phyloP scores from a whole-genome alignment of 73 alveolate genomes.

The Paramecium bursaria region DNA sequence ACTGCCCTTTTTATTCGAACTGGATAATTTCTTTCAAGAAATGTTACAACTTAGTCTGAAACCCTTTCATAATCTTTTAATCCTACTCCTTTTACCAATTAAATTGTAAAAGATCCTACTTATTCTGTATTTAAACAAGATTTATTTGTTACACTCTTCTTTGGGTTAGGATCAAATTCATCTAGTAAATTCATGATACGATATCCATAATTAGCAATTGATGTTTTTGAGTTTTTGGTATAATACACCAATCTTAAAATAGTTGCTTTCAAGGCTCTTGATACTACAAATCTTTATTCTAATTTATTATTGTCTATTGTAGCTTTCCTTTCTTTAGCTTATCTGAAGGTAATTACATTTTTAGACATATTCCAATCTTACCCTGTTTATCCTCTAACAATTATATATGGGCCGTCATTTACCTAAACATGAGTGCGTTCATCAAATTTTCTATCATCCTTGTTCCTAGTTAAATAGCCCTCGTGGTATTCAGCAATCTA shows the following conservation, averaged over 20 bases:
- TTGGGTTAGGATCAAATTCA: constrained; percentile 64
- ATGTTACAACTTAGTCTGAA: constrained; percentile 73
- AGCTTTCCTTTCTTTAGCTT: constrained; percentile 59
- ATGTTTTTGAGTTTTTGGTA: constrained; percentile 64
- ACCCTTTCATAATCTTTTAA: constrained; percentile 70
- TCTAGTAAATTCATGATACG: constrained; percentile 52
- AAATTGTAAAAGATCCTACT: constrained; percentile 50
- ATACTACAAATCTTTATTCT: constrained; percentile 65
- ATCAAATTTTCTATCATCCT: constrained; percentile 32
- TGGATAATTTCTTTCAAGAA: constrained; percentile 76
- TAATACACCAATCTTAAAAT: constrained; percentile 39
- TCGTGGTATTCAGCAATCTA: constrained; percentile 47
- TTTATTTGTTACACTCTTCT: constrained; percentile 54
- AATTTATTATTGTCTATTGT: constrained; percentile 56
- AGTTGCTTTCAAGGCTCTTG: constrained; percentile 70
- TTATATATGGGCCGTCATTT: constrained; percentile 65
- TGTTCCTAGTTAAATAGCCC: constrained; percentile 5
- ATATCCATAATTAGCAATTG: constrained; percentile 68
- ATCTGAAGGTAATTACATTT: constrained; percentile 49
- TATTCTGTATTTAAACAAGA: constrained; percentile 61
- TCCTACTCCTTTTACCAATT: constrained; percentile 64
- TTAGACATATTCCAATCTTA: constrained; percentile 69
- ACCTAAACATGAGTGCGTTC: constrained; percentile 44
- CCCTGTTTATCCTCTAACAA: constrained; percentile 63
- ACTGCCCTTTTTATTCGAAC: constrained; percentile 73